Conservation (phyloP, 169 alveolate genomes). For the Eimeria praecox region DNA sequence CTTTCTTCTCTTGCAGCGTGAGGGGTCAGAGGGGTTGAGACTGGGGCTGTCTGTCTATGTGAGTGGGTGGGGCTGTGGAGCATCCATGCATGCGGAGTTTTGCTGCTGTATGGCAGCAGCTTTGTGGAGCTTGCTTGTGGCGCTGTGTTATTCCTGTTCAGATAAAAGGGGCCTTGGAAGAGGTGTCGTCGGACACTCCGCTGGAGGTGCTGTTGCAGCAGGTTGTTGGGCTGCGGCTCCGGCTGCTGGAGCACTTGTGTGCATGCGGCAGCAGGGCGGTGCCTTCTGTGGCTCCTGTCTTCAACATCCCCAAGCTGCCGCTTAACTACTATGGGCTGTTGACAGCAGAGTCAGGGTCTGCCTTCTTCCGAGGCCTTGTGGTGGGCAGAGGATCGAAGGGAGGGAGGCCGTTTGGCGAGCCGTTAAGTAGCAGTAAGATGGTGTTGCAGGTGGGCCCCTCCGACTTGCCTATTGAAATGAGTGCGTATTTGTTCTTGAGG, state of each 20-base stretch:
- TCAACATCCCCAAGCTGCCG: slow-evolving; percentile 83
- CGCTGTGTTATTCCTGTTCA: not conserved
- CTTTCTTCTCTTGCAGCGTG: not conserved
- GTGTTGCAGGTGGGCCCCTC: slow-evolving; percentile 87
- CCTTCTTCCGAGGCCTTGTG: slow-evolving; percentile 58
- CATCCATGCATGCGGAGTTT: not conserved
- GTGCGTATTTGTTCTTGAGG: slow-evolving; percentile 83
- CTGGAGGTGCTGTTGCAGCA: slow-evolving; percentile 38
- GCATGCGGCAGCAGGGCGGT: slow-evolving; percentile 81
- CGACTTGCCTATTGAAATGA: slow-evolving; percentile 85
- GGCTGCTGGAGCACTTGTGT: slow-evolving; percentile 80
- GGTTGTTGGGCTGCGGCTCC: slow-evolving; percentile 58
- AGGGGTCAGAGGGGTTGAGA: not conserved
- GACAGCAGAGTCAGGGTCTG: slow-evolving; percentile 75
- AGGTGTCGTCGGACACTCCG: not conserved
- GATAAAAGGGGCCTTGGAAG: slow-evolving; percentile 16
- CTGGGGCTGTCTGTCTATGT: not conserved
- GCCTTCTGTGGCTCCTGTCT: slow-evolving; percentile 85
- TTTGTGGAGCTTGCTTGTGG: not conserved
- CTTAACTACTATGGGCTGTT: slow-evolving; percentile 84
- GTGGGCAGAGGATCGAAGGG: not conserved
- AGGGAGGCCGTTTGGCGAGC: not conserved
- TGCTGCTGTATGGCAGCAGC: not conserved
- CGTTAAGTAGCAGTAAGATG: slow-evolving; percentile 78
- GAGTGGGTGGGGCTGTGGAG: not conserved